These are phyloP conservation scores for Fragaria ananassa DNA, from an alignment of 306 rosid genomes.

Conservation along the genomic window DNA sequence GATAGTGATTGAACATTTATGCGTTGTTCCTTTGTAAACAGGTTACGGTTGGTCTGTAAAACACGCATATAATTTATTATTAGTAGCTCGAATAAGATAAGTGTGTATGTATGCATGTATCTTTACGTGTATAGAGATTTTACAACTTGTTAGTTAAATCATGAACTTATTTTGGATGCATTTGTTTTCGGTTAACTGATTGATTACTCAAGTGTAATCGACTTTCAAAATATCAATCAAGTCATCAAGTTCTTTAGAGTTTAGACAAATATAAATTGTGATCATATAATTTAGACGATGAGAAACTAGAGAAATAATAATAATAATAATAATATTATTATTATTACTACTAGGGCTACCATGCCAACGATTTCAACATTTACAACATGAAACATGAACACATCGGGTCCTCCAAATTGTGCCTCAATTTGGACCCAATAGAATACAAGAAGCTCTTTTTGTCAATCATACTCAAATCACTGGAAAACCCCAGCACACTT, in stretches of 20 bases:
- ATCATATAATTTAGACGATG: not conserved
- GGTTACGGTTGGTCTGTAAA: too few species aligned
- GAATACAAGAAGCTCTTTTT: not conserved
- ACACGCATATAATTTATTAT: too few species aligned
- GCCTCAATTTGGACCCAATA: not conserved
- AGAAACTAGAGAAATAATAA: not conserved
- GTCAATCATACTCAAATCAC: not conserved
- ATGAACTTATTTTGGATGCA: too few species aligned
- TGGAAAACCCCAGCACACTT: not conserved
- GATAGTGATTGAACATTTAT: too few species aligned
- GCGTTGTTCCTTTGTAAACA: too few species aligned
- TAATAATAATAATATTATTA: too few species aligned
- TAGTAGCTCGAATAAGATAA: too few species aligned
- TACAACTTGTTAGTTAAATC: too few species aligned
- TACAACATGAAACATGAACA: not conserved
- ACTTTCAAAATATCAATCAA: not conserved
- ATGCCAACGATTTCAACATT: not conserved
- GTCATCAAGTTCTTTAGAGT: not conserved
- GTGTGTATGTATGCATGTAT: too few species aligned
- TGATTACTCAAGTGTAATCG: not conserved
- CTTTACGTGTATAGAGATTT: too few species aligned
- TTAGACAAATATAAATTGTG: not conserved
- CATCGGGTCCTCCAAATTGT: conserved; percentile 10
- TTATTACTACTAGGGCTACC: too few species aligned
- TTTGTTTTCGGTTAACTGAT: not conserved